Conservation (phyloP, 768 basidiomycete species). For the Dioszegia aurantiaca region DNA sequence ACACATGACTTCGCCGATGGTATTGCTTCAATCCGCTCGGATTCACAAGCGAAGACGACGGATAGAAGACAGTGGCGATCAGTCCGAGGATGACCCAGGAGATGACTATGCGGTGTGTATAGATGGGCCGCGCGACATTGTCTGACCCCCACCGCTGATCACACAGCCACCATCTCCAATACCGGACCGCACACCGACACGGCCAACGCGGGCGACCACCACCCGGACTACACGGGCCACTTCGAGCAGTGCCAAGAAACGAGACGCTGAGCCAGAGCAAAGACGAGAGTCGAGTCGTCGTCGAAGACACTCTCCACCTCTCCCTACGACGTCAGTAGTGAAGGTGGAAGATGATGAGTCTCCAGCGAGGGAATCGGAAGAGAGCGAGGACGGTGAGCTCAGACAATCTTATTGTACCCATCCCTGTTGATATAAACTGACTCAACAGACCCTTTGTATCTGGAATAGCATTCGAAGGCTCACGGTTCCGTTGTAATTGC, state of each 20-base stretch:
- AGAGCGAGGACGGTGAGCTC: slow-evolving; percentile 31
- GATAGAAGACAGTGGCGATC: slow-evolving; percentile 13
- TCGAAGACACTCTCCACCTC: background rate
- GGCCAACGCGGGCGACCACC: background rate
- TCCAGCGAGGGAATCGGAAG: background rate
- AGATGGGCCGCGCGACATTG: no score
- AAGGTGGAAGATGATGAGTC: slow-evolving; percentile 5
- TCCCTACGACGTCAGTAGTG: background rate
- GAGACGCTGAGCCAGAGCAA: background rate
- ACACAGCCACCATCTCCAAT: background rate
- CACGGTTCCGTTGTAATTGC: no score
- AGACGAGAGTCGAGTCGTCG: background rate
- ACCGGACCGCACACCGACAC: background rate
- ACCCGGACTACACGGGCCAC: slow-evolving; percentile 3
- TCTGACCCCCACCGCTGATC: no score
- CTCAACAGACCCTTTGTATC: slow-evolving; percentile 35
- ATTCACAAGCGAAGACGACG: slow-evolving; percentile 1
- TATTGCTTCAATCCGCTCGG: background rate
- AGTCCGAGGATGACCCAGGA: slow-evolving; percentile 5
- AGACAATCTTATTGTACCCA: background rate
- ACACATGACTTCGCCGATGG: background rate
- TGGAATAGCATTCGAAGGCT: slow-evolving; percentile 10
- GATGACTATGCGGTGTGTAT: background rate
- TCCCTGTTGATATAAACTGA: slow-evolving; percentile 13
- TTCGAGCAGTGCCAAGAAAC: slow-evolving; percentile 6